Evolutionary conservation across 495 filamentous ascomycete species (phyloP).

Genomic region (Penicillium simplicissimum): DNA sequence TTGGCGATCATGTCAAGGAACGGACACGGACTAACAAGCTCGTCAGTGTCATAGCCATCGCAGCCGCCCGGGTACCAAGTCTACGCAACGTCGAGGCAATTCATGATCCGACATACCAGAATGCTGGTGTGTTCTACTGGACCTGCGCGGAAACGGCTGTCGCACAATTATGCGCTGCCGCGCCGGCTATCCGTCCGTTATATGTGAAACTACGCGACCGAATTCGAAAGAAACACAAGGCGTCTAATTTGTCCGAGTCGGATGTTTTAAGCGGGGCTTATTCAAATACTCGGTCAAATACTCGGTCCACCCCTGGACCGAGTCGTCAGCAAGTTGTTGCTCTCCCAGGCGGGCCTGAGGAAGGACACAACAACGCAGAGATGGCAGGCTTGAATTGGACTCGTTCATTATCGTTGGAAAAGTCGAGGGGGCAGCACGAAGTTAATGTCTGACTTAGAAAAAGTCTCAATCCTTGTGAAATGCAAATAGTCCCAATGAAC

Average conservation of each 20-base stretch:
- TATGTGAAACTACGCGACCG: constrained; percentile 8
- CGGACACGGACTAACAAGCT: neutral
- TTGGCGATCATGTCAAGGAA: neutral
- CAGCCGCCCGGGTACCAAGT: constrained; percentile 17
- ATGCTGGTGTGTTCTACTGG: constrained; percentile 11
- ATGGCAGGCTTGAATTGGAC: neutral
- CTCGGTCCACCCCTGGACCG: neutral
- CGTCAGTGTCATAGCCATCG: constrained; percentile 14
- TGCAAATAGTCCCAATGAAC: neutral
- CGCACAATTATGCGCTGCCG: constrained; percentile 17
- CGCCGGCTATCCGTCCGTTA: constrained; percentile 15
- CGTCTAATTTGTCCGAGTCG: neutral
- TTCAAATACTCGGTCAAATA: no score
- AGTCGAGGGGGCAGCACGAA: neutral
- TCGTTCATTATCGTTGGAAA: neutral
- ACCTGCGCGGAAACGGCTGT: constrained; percentile 15
- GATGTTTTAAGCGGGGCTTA: neutral
- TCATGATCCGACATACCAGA: constrained; percentile 13
- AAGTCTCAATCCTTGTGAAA: no score
- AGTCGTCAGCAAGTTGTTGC: neutral
- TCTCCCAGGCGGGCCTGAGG: neutral
- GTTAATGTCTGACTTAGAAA: neutral
- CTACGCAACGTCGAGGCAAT: constrained; percentile 9
- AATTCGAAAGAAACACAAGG: neutral
- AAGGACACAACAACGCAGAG: neutral